Evolutionary conservation across 2,329 filamentous ascomycete species (phyloP).

Genomic region (Claviceps paspali): DNA sequence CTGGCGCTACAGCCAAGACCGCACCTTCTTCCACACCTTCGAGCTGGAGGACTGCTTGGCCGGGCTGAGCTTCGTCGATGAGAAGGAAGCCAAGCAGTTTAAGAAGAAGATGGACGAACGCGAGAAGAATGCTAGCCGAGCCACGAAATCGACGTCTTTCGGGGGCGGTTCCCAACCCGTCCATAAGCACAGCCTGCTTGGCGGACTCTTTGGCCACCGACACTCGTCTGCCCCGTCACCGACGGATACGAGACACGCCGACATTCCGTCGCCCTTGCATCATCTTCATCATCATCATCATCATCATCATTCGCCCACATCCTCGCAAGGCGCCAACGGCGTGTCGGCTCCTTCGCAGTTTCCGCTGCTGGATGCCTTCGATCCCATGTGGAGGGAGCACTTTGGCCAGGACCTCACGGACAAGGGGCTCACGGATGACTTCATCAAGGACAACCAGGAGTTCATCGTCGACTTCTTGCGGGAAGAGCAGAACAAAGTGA

Average conservation of each 20-base stretch:
- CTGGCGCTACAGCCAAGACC: slow-evolving; percentile 91
- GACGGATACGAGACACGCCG: slow-evolving; percentile 34
- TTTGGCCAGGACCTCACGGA: slow-evolving; percentile 48
- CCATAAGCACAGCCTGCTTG: slow-evolving; percentile 34
- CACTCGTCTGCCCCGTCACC: slow-evolving; percentile 43
- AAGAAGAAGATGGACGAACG: slow-evolving; percentile 94
- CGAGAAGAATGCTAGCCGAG: slow-evolving; percentile 89
- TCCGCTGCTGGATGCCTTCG: slow-evolving; percentile 46
- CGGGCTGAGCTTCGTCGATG: slow-evolving; percentile 82
- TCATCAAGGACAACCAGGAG: slow-evolving; percentile 52
- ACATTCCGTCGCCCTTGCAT: slow-evolving; percentile 18
- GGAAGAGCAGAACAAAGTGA: slow-evolving; percentile 33
- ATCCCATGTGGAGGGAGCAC: slow-evolving; percentile 48
- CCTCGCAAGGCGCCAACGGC: slow-evolving; percentile 32
- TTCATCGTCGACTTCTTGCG: slow-evolving; percentile 52
- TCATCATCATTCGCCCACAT: slow-evolving; percentile 24
- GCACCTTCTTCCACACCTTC: slow-evolving; percentile 95
- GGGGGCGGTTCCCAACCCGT: slow-evolving; percentile 30
- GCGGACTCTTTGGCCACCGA: slow-evolving; percentile 46
- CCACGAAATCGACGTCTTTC: slow-evolving; percentile 67
- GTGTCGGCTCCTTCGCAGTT: slow-evolving; percentile 36
- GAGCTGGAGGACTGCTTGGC: slow-evolving; percentile 87
- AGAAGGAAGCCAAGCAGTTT: slow-evolving; percentile 95
- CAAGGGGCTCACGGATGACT: slow-evolving; percentile 49
- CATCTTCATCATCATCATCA: too few relatives aligned